Evolutionary conservation across 2,329 filamentous ascomycete genomes (phyloP).

Genomic region (Talaromyces sp.): DNA sequence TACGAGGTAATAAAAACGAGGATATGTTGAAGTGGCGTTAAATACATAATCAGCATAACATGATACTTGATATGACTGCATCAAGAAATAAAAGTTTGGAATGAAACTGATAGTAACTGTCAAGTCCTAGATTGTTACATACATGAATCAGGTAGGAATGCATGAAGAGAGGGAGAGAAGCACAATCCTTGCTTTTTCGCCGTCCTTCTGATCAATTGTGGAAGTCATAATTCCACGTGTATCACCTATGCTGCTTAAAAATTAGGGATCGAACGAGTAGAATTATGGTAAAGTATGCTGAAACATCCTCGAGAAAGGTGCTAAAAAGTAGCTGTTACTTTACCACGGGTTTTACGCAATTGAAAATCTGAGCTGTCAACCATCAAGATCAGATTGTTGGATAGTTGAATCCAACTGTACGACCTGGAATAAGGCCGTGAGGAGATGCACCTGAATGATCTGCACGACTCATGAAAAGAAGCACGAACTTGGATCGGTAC

Average conservation of each 20-base stretch:
- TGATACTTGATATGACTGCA: background rate
- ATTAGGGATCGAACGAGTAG: background rate
- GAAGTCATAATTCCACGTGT: background rate
- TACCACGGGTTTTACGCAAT: background rate
- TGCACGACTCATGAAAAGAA: background rate
- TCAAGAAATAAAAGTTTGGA: background rate
- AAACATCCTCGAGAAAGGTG: background rate
- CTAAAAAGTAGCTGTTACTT: background rate
- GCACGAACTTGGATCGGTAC: background rate
- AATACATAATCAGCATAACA: background rate
- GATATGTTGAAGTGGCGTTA: background rate
- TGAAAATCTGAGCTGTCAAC: background rate
- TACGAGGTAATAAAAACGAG: background rate
- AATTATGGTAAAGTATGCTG: background rate
- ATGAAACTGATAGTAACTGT: background rate
- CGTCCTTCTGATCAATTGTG: background rate
- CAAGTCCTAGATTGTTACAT: background rate
- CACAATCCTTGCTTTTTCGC: background rate
- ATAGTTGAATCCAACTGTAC: background rate
- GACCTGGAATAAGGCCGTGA: background rate
- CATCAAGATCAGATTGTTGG: background rate
- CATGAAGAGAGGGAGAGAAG: background rate
- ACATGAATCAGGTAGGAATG: constrained; percentile 7
- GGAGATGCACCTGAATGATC: background rate
- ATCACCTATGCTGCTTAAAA: background rate